Base-by-base conservation (phyloP, 176 grass and related monocot species). In the Oryza rufipogon region DNA sequence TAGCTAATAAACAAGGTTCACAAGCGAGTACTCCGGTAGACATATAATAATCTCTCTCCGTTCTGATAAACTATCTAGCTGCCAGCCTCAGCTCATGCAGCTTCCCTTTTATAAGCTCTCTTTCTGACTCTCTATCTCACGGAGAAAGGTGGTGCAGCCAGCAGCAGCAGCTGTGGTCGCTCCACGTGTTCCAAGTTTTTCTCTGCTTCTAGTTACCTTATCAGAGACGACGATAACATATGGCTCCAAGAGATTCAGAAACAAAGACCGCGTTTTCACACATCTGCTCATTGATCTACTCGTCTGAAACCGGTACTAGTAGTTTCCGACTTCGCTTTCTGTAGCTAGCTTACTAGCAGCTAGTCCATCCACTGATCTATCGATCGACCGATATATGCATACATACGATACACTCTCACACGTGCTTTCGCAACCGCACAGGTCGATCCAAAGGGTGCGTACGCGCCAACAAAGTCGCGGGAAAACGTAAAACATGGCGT, bases 401-500 rank as follows among this genome's bases (percentile, higher is more conserved):
- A 16, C 4, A 56, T 5, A 56, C 51, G 8, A 32, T 32, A 32
- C 30, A 32, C 30, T 32, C 39, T 41, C 39, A 41, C 39, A 56
- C 51, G 51, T 19, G 16, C 5, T 56, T 19, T 16, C 1, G 51
- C 16, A 56, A 56, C 51, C 15, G 13, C 47, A 49, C 42, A 44
- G 42, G 42, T 44, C 42, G 47, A 11, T 49, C 47, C 47, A 41
- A 19, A 12, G 66, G 32, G 48, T 61, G 79, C 19, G 20, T 61
- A 30, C 1, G 51, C 8, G 22, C 51, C 67, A 19, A 10, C 14
- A 39, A 82, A 73, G 68, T 46, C 68, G 15, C 16, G 54, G 20
- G 34, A 82, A 73, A 45, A 15, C 54, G 23, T 64, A 73, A 20
- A 72, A 14, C 68, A 44, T 82, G 67, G 70, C 11, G 38, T 20